These are phyloP conservation scores for Chlorella sp. DNA, from an alignment of 139 green algal species.

Conservation along the genomic window DNA sequence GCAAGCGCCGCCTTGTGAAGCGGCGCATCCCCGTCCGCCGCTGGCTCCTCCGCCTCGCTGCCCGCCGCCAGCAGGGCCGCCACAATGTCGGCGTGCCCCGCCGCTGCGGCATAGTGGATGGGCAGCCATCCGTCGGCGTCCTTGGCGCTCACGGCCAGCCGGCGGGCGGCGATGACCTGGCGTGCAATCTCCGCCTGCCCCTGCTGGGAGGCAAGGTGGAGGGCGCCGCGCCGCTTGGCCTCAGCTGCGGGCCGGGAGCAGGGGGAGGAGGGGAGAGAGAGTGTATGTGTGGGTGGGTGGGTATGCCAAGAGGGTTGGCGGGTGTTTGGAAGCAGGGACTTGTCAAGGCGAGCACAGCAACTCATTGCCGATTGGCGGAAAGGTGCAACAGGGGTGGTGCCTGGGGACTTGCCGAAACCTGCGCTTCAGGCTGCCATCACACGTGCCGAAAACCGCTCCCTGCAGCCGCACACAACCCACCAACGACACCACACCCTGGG, in stretches of 20 bases:
- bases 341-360: background rate
- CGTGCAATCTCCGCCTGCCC: slow-evolving; percentile 35
- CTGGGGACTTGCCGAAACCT: no score
- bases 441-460: no score
- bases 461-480: no score
- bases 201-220: slow-evolving; percentile 46
- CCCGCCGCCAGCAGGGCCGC: slow-evolving; percentile 41
- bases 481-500: no score
- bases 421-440: no score
- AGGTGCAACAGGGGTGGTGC: no score
- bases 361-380: no score
- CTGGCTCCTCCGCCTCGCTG: slow-evolving; percentile 31
- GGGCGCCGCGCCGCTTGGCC: slow-evolving; percentile 42
- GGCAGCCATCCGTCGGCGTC: slow-evolving; percentile 61
- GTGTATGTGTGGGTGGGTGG: no score
- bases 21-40: slow-evolving; percentile 46
- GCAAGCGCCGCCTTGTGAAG: slow-evolving; percentile 52
- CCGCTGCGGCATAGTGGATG: slow-evolving; percentile 54
- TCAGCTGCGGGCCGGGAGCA: slow-evolving; percentile 3
- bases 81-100: slow-evolving; percentile 43
- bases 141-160: slow-evolving; percentile 35
- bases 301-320: background rate
- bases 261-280: no score
- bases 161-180: slow-evolving; percentile 29
- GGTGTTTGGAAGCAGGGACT: background rate